Evolutionary conservation across 805 yeast genomes (phyloP).

Genomic region (Debaryomyces castellii): DNA sequence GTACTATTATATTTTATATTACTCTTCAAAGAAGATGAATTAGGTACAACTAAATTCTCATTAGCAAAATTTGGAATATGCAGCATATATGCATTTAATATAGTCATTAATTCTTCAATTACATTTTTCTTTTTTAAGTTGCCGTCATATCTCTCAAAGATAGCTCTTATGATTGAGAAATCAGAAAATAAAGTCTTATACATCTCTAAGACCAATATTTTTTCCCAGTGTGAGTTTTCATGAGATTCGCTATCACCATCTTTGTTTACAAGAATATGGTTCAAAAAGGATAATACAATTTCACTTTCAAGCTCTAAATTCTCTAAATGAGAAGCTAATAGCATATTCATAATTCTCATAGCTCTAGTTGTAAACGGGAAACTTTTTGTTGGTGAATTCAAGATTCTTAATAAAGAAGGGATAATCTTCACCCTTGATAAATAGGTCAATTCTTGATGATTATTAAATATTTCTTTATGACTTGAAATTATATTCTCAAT

Average conservation of each 20-base stretch:
- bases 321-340: slow-evolving; percentile 57
- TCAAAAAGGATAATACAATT: slow-evolving; percentile 71
- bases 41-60: slow-evolving; percentile 16
- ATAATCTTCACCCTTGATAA: slow-evolving; percentile 67
- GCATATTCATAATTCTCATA: slow-evolving; percentile 63
- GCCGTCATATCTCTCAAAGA: slow-evolving; percentile 64
- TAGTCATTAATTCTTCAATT: slow-evolving; percentile 51
- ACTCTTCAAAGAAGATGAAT: slow-evolving; percentile 10
- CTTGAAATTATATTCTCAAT: slow-evolving; percentile 74
- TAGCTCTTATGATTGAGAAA: slow-evolving; percentile 45
- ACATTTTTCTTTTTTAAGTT: slow-evolving; percentile 57
- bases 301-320: slow-evolving; percentile 76
- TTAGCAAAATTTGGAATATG: slow-evolving; percentile 17
- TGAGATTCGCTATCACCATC: slow-evolving; percentile 42
- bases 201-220: slow-evolving; percentile 70
- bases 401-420: slow-evolving; percentile 70
- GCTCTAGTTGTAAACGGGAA: slow-evolving; percentile 76
- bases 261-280: slow-evolving; percentile 64
- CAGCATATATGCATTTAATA: slow-evolving; percentile 20
- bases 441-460: slow-evolving; percentile 63
- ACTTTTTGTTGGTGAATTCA: slow-evolving; percentile 50
- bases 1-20: slow-evolving; percentile 8
- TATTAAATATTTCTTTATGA: slow-evolving; percentile 54
- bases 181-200: slow-evolving; percentile 61
- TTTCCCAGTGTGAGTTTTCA: slow-evolving; percentile 57